These are phyloP conservation scores for Boletellus dicymbophilus DNA, from an alignment of 1,284 basidiomycete genomes.

Conservation along the genomic window DNA sequence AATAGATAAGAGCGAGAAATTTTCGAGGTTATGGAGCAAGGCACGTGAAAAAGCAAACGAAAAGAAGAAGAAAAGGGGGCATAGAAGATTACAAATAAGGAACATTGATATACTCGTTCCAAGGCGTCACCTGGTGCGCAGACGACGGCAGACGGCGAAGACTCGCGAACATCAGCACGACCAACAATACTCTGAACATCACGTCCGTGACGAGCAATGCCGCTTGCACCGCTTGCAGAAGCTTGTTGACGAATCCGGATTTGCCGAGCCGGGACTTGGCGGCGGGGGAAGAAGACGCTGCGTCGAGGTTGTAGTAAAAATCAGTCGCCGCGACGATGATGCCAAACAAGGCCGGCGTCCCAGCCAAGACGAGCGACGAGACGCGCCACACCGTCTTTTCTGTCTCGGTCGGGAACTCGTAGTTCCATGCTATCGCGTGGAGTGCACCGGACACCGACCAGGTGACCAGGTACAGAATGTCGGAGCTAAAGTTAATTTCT, in stretches of 20 bases:
- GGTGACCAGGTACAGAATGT: neutral
- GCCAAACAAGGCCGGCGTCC: neutral
- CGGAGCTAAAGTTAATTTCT: no score
- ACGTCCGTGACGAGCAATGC: no score
- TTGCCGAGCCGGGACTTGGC: no score
- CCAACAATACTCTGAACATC: neutral
- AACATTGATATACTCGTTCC: neutral
- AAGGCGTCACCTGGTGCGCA: neutral
- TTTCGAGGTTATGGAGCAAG: no score
- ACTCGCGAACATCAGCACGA: neutral
- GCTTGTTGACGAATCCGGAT: no score
- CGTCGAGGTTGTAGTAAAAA: no score
- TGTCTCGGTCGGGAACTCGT: neutral
- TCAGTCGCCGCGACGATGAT: neutral
- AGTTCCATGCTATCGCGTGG: conserved; percentile 3
- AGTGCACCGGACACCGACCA: conserved; percentile 4
- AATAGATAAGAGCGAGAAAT: no score
- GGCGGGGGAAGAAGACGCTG: no score
- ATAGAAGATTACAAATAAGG: no score
- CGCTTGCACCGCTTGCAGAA: no score
- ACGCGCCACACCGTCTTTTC: neutral
- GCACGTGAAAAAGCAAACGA: no score
- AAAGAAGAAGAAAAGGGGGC: no score
- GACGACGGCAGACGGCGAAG: conserved; percentile 3
- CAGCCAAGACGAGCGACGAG: neutral